Evolutionary conservation across 305 asterid genomes (phyloP).

Genomic region (Fraxinus albicans): DNA sequence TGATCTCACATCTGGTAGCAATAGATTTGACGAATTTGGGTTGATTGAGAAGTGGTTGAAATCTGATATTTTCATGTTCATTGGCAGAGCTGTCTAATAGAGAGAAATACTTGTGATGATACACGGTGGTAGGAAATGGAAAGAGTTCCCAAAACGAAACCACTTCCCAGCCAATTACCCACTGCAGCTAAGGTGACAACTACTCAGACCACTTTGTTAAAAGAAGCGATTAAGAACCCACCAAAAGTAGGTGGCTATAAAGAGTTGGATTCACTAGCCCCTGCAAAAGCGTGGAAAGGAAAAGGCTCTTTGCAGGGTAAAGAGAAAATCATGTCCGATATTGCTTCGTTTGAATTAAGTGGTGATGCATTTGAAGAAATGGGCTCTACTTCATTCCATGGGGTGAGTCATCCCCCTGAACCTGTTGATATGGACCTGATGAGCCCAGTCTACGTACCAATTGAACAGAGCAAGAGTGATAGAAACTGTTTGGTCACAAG

Average conservation of each 20-base stretch:
- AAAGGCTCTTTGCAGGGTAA: conserved; percentile 51
- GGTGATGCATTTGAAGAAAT: conserved; percentile 67
- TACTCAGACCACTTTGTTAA: conserved; percentile 34
- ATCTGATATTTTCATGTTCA: conserved; percentile 21
- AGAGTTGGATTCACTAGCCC: conserved; percentile 33
- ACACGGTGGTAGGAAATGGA: conserved; percentile 55
- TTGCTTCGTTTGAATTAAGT: conserved; percentile 50
- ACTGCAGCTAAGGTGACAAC: conserved; percentile 32
- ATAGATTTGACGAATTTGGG: conserved; percentile 14
- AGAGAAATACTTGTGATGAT: conserved; percentile 50
- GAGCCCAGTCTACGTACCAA: conserved; percentile 79
- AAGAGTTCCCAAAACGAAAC: conserved; percentile 56
- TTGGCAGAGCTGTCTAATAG: conserved; percentile 30
- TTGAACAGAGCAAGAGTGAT: conserved; percentile 52
- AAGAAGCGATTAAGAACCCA: conserved; percentile 41
- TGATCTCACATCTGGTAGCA: neutral
- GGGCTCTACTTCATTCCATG: conserved; percentile 88
- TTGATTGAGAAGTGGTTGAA: conserved; percentile 18
- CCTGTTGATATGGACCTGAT: conserved; percentile 74
- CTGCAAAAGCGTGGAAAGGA: conserved; percentile 61
- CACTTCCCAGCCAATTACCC: conserved; percentile 54
- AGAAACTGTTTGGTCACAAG: conserved; percentile 51
- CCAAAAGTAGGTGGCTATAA: conserved; percentile 32
- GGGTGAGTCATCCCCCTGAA: conserved; percentile 94
- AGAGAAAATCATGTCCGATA: conserved; percentile 60